A percentile compares a stretch with the other conserved stretches of the same genome.
These are phyloP conservation scores for Tritrichomonas musculus DNA, from an alignment of 208 protist species.

Conservation along the genomic window DNA sequence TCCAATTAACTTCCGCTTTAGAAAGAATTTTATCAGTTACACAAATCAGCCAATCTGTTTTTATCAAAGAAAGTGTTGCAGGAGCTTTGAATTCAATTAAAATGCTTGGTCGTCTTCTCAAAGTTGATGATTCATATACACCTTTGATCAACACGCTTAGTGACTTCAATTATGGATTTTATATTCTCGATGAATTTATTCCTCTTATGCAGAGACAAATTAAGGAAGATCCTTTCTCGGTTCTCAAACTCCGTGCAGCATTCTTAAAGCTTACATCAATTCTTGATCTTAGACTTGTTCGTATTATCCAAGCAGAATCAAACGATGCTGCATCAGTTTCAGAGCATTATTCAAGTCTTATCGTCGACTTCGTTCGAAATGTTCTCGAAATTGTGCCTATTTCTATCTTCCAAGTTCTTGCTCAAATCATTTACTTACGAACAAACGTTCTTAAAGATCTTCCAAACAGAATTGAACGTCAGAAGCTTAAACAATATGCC, in stretches of 20 bases:
- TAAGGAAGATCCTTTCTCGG: slow-evolving; percentile 53
- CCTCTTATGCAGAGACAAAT: slow-evolving; percentile 79
- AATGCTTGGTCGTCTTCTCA: neutral
- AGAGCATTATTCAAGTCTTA: slow-evolving; percentile 44
- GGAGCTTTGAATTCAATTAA: neutral
- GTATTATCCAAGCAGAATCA: slow-evolving; percentile 66
- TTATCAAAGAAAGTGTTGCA: slow-evolving; percentile 30
- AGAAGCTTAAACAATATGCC: slow-evolving; percentile 9
- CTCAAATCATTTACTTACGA: slow-evolving; percentile 44
- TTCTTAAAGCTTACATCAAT: slow-evolving; percentile 90
- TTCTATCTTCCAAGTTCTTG: slow-evolving; percentile 45
- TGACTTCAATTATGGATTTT: slow-evolving; percentile 90
- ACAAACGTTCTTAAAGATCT: slow-evolving; percentile 13
- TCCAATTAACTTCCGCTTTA: slow-evolving; percentile 81
- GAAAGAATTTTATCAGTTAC: slow-evolving; percentile 89
- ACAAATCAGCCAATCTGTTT: slow-evolving; percentile 51
- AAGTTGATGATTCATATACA: neutral
- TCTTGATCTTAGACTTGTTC: slow-evolving; percentile 78
- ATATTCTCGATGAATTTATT: slow-evolving; percentile 74
- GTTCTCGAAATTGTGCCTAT: slow-evolving; percentile 53
- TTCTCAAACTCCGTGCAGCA: slow-evolving; percentile 71
- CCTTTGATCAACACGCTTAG: slow-evolving; percentile 65
- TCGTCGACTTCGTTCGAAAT: slow-evolving; percentile 47
- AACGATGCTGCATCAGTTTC: slow-evolving; percentile 45
- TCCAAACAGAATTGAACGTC: neutral